Base-by-base conservation (phyloP, 306 rosid species). In the Citrullus mucosospermus region DNA sequence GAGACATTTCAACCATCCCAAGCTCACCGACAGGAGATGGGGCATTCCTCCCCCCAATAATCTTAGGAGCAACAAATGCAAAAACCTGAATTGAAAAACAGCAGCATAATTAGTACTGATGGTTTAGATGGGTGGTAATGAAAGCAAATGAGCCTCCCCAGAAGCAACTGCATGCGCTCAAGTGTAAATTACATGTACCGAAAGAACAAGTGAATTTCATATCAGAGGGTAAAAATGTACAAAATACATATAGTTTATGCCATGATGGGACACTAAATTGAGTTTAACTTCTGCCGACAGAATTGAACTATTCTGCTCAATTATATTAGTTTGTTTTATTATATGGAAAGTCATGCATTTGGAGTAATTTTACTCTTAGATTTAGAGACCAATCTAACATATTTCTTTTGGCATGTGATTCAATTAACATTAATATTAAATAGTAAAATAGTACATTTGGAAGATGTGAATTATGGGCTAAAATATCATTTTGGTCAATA, bases 1-100 rank as follows among this genome's bases (percentile, higher is more conserved):
- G 99, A 78, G 99, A 82, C 97, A 92, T 95, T 88, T 95, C 97
- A 81, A 95, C 97, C 99, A 95, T 95, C 84, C 99, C 99, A 32
- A 95, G 97, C 81, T 95, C 97, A 79, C 97, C 96, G 56, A 95
- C 99, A 39, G 99, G 99, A 72, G 97, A 83, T 34, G 99, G 99
- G 3, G 97, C 97, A 81, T 85, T 76, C 85, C 82, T 88, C 54
- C 97, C 99, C 18, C 97, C 97, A 75, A 95, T 95, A 78, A 95
- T 95, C 84, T 95, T 95, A 54, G 99, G 99, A 76, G 99, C 97
- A 85, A 95, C 87, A 85, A 92, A 89, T 69, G 99, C 97, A 83
- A 39, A 88, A 78, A 95, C 99, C 97, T 95, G 92, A 48, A 76
- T 36, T 50, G 66, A 51, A 57, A 77, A 77, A 34, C 3, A 28